Conservation (phyloP, 2,329 filamentous ascomycete species). For the Fusarium nelsonii region DNA sequence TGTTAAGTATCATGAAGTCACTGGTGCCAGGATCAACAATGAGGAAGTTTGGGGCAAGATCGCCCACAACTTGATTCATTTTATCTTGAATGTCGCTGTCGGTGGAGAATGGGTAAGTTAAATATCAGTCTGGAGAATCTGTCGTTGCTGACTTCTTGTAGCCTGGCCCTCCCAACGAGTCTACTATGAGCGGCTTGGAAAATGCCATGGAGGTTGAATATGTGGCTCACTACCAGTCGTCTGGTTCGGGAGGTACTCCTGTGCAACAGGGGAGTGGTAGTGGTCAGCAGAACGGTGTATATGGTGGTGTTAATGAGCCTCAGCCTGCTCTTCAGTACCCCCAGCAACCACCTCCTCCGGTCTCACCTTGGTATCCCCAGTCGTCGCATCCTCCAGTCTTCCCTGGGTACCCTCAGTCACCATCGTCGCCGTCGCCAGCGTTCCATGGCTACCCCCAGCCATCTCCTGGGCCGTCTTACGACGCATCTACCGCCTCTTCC, state of each 20-base stretch:
- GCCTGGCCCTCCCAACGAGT: conserved; percentile 60
- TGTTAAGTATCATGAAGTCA: conserved; percentile 55
- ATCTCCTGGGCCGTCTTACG: too few species aligned
- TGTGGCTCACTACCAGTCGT: conserved; percentile 54
- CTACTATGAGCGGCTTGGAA: conserved; percentile 57
- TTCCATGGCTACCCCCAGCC: too few species aligned
- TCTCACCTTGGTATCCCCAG: neutral
- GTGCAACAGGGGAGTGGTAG: neutral
- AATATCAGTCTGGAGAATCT: too few species aligned
- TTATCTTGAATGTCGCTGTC: conserved; percentile 66
- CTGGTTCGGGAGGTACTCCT: neutral
- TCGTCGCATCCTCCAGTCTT: neutral
- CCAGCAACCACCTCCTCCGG: neutral
- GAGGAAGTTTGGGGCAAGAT: conserved; percentile 60
- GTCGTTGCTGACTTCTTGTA: conserved; percentile 37
- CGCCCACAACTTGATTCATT: conserved; percentile 61
- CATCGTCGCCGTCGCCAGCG: too few species aligned
- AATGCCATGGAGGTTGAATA: conserved; percentile 63
- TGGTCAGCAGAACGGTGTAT: neutral
- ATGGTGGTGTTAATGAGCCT: neutral
- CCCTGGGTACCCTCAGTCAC: neutral
- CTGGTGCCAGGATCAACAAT: conserved; percentile 58
- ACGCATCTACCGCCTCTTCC: too few species aligned
- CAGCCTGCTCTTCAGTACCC: neutral
- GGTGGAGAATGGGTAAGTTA: conserved; percentile 62